Conservation (phyloP, 306 rosid genomes). For the Herpetospermum pedunculosum region DNA sequence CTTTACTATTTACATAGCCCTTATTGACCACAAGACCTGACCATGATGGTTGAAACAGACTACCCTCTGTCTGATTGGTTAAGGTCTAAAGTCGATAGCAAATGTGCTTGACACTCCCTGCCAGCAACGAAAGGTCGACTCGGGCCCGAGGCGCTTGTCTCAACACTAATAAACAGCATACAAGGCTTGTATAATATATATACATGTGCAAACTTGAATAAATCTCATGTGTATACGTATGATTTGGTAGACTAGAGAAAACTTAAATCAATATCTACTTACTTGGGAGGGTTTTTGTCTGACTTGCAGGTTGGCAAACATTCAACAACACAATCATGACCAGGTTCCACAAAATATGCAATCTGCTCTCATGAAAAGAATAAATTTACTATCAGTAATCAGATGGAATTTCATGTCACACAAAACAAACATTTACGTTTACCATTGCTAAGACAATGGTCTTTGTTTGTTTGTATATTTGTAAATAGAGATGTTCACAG, state of each 20-base stretch:
- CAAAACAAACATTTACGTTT: neutral
- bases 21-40: no score
- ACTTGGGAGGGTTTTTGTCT: constrained; percentile 73
- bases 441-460: neutral
- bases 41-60: no score
- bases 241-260: neutral
- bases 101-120: neutral
- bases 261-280: constrained; percentile 17
- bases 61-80: no score
- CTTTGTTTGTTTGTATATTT: neutral
- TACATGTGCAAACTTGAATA: neutral
- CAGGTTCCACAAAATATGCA: constrained; percentile 76
- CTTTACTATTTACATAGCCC: no score
- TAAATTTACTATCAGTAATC: neutral
- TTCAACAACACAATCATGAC: constrained; percentile 70
- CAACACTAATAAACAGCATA: neutral
- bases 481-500: no score
- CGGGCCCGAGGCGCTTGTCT: neutral
- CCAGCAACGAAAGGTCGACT: neutral
- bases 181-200: no score
- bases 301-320: constrained; percentile 90
- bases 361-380: constrained; percentile 33
- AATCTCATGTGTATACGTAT: neutral
- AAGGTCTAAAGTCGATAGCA: no score
- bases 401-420: neutral